Evolutionary conservation across 2,329 filamentous ascomycete genomes (phyloP).

Genomic region (Hawksworthiomyces lignivorus): DNA sequence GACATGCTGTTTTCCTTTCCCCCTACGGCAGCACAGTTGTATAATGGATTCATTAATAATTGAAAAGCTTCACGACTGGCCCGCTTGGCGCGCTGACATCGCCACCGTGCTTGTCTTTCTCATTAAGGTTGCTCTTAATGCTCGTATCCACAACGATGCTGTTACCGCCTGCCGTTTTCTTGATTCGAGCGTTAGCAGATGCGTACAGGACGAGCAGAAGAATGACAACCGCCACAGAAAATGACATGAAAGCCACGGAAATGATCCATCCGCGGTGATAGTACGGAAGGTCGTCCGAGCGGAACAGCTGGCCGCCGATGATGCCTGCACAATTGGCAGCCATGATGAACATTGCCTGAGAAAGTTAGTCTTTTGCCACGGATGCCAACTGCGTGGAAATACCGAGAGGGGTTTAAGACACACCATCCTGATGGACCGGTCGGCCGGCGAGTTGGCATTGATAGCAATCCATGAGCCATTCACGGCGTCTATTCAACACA

Average conservation of each 20-base stretch:
- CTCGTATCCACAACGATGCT: neutral
- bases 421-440: conserved; percentile 6
- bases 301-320: conserved; percentile 54
- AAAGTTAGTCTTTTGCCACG: too few species aligned
- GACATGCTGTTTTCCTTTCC: too few species aligned
- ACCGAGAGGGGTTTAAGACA: neutral
- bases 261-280: conserved; percentile 38
- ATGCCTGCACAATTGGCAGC: conserved; percentile 54
- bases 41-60: neutral
- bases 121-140: too few species aligned
- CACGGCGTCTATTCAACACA: conserved; percentile 16
- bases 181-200: neutral
- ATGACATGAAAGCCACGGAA: conserved; percentile 10
- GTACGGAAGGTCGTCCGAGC: conserved; percentile 39
- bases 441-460: conserved; percentile 1
- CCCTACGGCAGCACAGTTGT: too few species aligned
- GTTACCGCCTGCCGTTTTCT: neutral
- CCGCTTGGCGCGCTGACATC: too few species aligned
- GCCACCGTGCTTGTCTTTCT: too few species aligned
- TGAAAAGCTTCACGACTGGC: conserved; percentile 3
- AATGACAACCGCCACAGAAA: neutral
- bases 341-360: conserved; percentile 43
- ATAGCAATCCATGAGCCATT: conserved; percentile 16
- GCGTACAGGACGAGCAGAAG: conserved; percentile 3
- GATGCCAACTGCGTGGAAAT: too few species aligned